A percentile compares a stretch with the other conserved stretches of the same genome.
Evolutionary conservation across 805 yeast genomes (phyloP).

Genomic region (Barnettozyma populi): DNA sequence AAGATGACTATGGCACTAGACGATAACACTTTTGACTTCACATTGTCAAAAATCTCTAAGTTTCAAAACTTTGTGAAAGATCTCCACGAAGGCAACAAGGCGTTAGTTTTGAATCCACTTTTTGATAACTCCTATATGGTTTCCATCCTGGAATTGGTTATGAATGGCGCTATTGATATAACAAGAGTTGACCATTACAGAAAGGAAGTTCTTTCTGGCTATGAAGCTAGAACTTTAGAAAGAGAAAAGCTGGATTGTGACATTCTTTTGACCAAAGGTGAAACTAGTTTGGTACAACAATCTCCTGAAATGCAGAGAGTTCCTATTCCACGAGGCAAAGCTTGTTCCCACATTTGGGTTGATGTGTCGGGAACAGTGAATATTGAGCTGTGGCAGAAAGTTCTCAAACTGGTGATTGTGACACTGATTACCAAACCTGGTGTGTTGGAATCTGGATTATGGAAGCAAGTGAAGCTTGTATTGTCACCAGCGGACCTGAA

Average conservation of each 20-base stretch:
- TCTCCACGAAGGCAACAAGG: conserved; percentile 42
- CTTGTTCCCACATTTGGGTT: conserved; percentile 71
- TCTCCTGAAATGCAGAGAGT: conserved; percentile 12
- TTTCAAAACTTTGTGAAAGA: conserved; percentile 41
- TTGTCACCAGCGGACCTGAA: conserved; percentile 29
- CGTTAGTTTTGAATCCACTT: conserved; percentile 47
- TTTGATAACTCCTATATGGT: conserved; percentile 60
- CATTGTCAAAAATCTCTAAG: conserved; percentile 40
- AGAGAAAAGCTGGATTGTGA: conserved; percentile 63
- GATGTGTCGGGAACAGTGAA: conserved; percentile 60
- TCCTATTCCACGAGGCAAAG: conserved; percentile 52
- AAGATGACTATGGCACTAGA: conserved; percentile 19
- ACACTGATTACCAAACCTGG: conserved; percentile 54
- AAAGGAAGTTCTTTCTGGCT: conserved; percentile 48
- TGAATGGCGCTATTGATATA: conserved; percentile 35
- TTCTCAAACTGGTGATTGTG: conserved; percentile 42
- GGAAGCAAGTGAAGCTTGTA: conserved; percentile 18
- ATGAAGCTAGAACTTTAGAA: conserved; percentile 72
- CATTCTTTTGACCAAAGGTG: conserved; percentile 35
- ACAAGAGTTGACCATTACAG: conserved; percentile 52
- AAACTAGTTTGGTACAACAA: conserved; percentile 5
- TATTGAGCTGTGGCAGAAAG: conserved; percentile 50
- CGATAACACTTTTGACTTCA: conserved; percentile 25
- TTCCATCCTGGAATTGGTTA: conserved; percentile 49
- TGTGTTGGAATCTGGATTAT: conserved; percentile 27